Conservation (phyloP, 2,329 filamentous ascomycete genomes). For the Verticillium nubilum region DNA sequence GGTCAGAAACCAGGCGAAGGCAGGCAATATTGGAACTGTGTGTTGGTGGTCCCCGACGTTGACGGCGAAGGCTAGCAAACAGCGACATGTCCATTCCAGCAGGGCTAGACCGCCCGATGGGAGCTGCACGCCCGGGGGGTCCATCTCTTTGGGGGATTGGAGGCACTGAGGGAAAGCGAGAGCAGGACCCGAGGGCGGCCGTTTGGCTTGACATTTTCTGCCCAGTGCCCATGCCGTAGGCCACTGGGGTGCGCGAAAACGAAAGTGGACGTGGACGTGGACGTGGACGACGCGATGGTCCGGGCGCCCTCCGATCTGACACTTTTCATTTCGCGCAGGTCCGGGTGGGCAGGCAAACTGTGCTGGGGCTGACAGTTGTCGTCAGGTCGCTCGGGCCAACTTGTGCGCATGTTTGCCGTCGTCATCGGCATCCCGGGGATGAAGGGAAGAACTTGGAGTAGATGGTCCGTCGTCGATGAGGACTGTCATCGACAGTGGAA, state of each 20-base stretch:
- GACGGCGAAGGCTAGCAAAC: neutral
- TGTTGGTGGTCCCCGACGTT: too few species aligned
- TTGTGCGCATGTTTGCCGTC: too few species aligned
- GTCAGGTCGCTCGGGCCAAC: too few species aligned
- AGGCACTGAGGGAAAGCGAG: neutral
- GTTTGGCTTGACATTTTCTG: neutral
- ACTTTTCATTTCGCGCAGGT: neutral
- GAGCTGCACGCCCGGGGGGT: neutral
- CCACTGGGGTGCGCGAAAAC: neutral
- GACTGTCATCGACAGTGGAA: too few species aligned
- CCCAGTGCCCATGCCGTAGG: neutral
- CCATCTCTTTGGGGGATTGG: neutral
- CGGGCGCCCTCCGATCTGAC: neutral
- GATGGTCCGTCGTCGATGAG: too few species aligned
- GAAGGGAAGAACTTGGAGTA: too few species aligned
- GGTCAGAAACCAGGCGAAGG: too few species aligned
- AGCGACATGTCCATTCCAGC: neutral
- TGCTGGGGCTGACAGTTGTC: neutral
- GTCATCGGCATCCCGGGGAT: too few species aligned
- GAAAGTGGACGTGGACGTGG: too few species aligned
- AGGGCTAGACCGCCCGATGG: neutral
- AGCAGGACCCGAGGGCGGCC: neutral
- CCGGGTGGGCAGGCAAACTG: neutral
- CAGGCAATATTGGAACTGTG: too few species aligned
- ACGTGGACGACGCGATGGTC: neutral